Evolutionary conservation across 1,284 basidiomycete species (phyloP), one percentile per base, ranked within the genome.

Genomic region (Apiotrichum domesticum): DNA sequence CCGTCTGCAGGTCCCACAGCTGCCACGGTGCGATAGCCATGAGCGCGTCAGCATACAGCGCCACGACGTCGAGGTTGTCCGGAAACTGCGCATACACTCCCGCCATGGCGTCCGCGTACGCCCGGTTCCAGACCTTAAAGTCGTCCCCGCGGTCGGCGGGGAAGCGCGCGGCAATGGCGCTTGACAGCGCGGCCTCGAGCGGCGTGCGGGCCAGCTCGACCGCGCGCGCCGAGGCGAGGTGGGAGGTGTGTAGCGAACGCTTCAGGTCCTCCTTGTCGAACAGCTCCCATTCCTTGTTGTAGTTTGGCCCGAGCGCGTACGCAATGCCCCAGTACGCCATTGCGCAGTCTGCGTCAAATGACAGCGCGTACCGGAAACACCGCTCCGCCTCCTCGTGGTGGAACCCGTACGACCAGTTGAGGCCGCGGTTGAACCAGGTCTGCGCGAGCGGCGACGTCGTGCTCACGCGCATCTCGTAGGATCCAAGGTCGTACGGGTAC

Each of bases 251-350:
- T 4, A 66, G 59, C 6, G 55, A 46, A 2, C 33, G 46, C 21
- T 42, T 37, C 35, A 66, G 46, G n/a, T 66, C 65, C 5, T 51
- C 59, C 39, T 35, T 33, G 54, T 64, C 59, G 35, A 63, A 64
- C 46, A 56, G 39, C 34, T 59, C 57, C 55, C 62, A 73, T 2
- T 62, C 47, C 59, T 72, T 70, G 64, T 73, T 73, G 63, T 75
- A 75, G 46, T 75, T 73, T 1, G 71, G 68, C 14, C 72, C 72
- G 0, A 59, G 51, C 14, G 70, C 63, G 44, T 72, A 73, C 3
- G 70, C 70, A 14, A 72, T 46, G 2, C 70, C 73, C 73, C 73
- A 75, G 44, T 69, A 64, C 5, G 64, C 69, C 63, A 72, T 69
- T 8, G 64, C 63, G 34, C 63, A 67, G 3, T 46, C 6, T 2